Evolutionary conservation across 495 filamentous ascomycete species (phyloP), one percentile per base, ranked within the genome.

Genomic region (Alectoria sarmentosa): DNA sequence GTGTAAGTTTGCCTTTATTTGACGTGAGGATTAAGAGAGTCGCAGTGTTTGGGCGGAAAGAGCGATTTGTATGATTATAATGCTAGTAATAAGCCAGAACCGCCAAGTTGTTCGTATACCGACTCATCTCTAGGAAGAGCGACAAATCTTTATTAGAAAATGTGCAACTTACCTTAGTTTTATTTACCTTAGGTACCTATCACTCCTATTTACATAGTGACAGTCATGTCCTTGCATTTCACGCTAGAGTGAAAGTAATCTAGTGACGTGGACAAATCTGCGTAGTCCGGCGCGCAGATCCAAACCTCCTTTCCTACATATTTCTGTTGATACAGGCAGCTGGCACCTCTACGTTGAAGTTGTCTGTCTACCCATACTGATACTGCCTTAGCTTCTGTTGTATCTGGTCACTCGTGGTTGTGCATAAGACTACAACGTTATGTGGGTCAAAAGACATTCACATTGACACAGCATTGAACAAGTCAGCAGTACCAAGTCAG

Each of bases 331-430:
- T 5, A 46, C 28, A 61, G 11, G 32, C 17, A 39, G 34, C 15
- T 28, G 23, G n/a, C 19, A 48, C 30, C 34, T 38, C 6, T 13
- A 23, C 34, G n/a, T 30, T 42, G 52, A 64, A 36, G 23, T 21
- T 17, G 10, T 55, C 54, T 44, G n/a, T n/a, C n/a, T n/a, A n/a
- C n/a, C n/a, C n/a, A 26, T 15, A 42, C 28, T 11, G 30, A 28
- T 23, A 39, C 52, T 46, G 38, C 48, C 26, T 30, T 36, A 28
- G 61, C 48, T 41, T 32, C 55, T 15, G 54, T 23, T 21, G 21
- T 42, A 64, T 42, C 32, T 48, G 19, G 28, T 58, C n/a, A 11
- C 52, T 64, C 21, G 42, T 44, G 38, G 36, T 36, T 54, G 32
- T 46, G 56, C 19, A 28, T 11, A 21, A 42, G 52, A 41, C 7